Percentiles rank a stretch among this genome's conserved stretches.
Evolutionary conservation across 306 rosid species (phyloP).

Genomic region (Citrullus mucosospermus): DNA sequence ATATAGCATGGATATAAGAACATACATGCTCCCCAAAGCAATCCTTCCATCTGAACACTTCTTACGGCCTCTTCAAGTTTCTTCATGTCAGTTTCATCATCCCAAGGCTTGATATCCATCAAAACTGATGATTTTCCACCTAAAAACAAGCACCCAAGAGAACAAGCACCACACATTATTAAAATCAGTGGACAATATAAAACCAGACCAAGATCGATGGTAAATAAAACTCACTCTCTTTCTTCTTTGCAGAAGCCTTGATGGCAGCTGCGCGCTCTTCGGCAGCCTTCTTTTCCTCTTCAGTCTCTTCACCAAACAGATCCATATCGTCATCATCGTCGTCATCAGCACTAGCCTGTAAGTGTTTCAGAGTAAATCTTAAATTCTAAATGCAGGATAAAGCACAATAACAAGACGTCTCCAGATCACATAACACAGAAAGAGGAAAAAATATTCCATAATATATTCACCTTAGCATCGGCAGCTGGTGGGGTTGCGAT

Average conservation of each 20-base stretch:
- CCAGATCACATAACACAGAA: no score
- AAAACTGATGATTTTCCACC: slow-evolving; percentile 89
- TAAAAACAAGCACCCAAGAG: neutral
- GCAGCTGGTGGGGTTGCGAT: slow-evolving; percentile 75
- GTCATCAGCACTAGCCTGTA: slow-evolving; percentile 14
- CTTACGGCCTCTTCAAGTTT: slow-evolving; percentile 86
- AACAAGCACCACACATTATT: neutral
- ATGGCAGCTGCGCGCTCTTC: slow-evolving; percentile 74
- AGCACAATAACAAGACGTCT: no score
- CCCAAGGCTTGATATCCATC: slow-evolving; percentile 95
- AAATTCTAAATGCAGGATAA: neutral
- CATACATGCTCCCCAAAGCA: slow-evolving; percentile 91
- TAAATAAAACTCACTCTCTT: slow-evolving; percentile 44
- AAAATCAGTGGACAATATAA: neutral
- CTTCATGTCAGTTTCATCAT: slow-evolving; percentile 91
- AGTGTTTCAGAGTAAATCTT: neutral
- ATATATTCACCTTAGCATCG: slow-evolving; percentile 50
- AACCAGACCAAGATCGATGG: neutral
- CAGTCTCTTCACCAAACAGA: slow-evolving; percentile 90
- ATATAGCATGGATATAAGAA: neutral
- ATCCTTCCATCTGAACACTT: slow-evolving; percentile 51
- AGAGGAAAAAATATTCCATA: no score
- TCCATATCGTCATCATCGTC: slow-evolving; percentile 21
- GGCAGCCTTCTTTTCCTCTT: slow-evolving; percentile 92
- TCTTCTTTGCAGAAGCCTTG: slow-evolving; percentile 71